Evolutionary conservation across 768 basidiomycete genomes (phyloP), one percentile per base, ranked within the genome.

Genomic region (Serendipita sp.): DNA sequence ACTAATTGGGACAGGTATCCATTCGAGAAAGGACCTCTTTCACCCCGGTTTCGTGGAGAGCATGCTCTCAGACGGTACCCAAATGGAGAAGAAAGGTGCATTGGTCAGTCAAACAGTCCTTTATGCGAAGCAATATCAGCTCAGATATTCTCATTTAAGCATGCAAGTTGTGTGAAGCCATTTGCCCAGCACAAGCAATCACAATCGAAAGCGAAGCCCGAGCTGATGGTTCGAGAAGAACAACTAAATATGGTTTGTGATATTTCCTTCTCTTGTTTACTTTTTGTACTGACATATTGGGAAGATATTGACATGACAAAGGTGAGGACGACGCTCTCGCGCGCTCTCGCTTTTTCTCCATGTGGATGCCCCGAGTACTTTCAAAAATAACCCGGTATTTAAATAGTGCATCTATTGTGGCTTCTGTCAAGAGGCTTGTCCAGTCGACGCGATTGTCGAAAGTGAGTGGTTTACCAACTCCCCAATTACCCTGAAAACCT

Each of bases 391-490:
- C n/a, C n/a, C n/a, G n/a, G 34, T 38, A 0, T 38, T 14, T 5
- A 38, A 38, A 7, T 41, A 94, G 79, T 98, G 96, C 76, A 99
- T 99, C 70, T 99, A 99, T 78, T 99, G 96, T 74, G 96, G 96
- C 61, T 98, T 97, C 80, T 98, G 96, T 74, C 95, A 98, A 75
- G 96, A 98, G 76, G 96, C 96, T 31, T 99, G 96, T 73, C 96
- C 96, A 1, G 96, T 98, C 63, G 96, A 98, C 75, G 96, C 96
- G 64, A 98, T 99, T 69, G 96, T 99, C 62, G 96, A 98, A 78
- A 95, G 94, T 95, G 71, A 67, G 90, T 60, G 26, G 26, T 50
- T 26, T 45, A 51, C 50, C 61, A 7, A 42, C 34, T 38, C 34
- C 1, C 34, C 14, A 4, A 1, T 38, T 38, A 14, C 14, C 34